Percentiles rank a stretch among this genome's conserved stretches.
Conservation (phyloP, 805 yeast genomes). For the Candida vartiovaarae region DNA sequence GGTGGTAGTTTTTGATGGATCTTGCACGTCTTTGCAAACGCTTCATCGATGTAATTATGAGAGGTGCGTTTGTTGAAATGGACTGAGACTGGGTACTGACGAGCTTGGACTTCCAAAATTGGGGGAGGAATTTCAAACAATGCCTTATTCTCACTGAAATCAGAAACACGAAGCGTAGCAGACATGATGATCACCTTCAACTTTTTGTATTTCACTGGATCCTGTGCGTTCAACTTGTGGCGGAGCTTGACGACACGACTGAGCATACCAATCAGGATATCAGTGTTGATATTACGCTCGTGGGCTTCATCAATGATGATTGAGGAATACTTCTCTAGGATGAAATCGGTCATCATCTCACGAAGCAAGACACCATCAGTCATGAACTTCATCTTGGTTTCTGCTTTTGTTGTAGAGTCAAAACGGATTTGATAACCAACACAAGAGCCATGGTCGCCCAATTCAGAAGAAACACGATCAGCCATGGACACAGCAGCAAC, state of each 20-base stretch:
- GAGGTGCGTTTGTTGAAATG: slow-evolving; percentile 83
- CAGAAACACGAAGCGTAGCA: slow-evolving; percentile 90
- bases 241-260: slow-evolving; percentile 80
- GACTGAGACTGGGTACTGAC: slow-evolving; percentile 89
- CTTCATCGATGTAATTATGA: slow-evolving; percentile 77
- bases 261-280: slow-evolving; percentile 89
- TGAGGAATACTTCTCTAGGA: slow-evolving; percentile 74
- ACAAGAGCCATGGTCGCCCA: slow-evolving; percentile 61
- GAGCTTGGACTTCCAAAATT: slow-evolving; percentile 78
- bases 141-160: slow-evolving; percentile 74
- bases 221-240: slow-evolving; percentile 39
- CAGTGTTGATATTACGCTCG: slow-evolving; percentile 93
- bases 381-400: slow-evolving; percentile 80
- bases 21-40: slow-evolving; percentile 75
- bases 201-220: slow-evolving; percentile 46
- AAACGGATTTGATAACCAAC: slow-evolving; percentile 84
- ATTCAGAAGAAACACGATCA: slow-evolving; percentile 64
- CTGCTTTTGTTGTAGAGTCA: slow-evolving; percentile 55
- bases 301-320: slow-evolving; percentile 96
- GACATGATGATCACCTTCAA: slow-evolving; percentile 91
- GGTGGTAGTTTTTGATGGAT: slow-evolving; percentile 84
- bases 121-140: slow-evolving; percentile 79
- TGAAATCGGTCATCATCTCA: slow-evolving; percentile 87
- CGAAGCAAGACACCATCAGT: slow-evolving; percentile 91
- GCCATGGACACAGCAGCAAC: slow-evolving; percentile 95